These are phyloP conservation scores for Phylloporus arenicola DNA, from an alignment of 768 basidiomycete genomes.

Conservation along the genomic window DNA sequence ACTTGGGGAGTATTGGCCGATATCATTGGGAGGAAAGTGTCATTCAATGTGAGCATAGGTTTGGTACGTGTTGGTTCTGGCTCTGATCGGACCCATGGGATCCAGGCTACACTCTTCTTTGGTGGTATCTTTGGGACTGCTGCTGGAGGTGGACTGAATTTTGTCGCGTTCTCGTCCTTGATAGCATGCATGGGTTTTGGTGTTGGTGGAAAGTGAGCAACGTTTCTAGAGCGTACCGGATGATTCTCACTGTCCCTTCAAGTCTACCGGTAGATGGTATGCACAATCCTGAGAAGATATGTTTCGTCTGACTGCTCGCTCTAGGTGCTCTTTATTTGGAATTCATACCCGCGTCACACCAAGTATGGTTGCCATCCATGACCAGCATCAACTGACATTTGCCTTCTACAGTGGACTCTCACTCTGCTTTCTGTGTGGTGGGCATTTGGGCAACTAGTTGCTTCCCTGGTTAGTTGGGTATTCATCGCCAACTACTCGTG, in stretches of 20 bases:
- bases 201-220: slow-evolving; percentile 46
- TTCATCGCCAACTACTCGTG: slow-evolving; percentile 56
- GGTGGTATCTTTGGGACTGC: slow-evolving; percentile 48
- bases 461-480: slow-evolving; percentile 49
- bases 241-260: slow-evolving; percentile 11
- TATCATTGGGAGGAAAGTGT: slow-evolving; percentile 42
- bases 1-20: slow-evolving; percentile 48
- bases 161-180: slow-evolving; percentile 42
- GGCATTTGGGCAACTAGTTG: slow-evolving; percentile 46
- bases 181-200: slow-evolving; percentile 46
- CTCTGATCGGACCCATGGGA: neutral
- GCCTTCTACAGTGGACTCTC: slow-evolving; percentile 41
- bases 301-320: slow-evolving; percentile 5
- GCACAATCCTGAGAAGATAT: slow-evolving; percentile 1
- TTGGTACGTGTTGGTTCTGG: neutral
- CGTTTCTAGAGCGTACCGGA: slow-evolving; percentile 8
- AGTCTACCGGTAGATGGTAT: slow-evolving; percentile 46
- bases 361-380: slow-evolving; percentile 17
- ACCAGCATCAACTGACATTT: neutral
- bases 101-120: slow-evolving; percentile 32
- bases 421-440: slow-evolving; percentile 53
- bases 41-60: slow-evolving; percentile 33
- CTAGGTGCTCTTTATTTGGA: slow-evolving; percentile 42
- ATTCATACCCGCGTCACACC: slow-evolving; percentile 39
- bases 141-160: slow-evolving; percentile 42